Base-by-base conservation (phyloP, 2,329 filamentous ascomycete species). In the Coniochaeta pulveracea region DNA sequence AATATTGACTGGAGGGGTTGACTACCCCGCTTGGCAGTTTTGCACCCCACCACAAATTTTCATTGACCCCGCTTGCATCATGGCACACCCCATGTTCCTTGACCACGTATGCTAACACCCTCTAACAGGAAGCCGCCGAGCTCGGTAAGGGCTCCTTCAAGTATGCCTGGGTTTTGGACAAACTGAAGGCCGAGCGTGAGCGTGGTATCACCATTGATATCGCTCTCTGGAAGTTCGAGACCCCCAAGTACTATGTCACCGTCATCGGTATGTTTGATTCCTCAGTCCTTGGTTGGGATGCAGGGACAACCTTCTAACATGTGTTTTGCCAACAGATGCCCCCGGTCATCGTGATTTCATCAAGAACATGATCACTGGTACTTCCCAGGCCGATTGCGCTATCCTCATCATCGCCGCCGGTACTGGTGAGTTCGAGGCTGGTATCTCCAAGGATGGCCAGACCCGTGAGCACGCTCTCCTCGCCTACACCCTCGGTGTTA, bases 291-390 rank as follows among this genome's bases (percentile, higher is more conserved):
- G 11, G 29, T 3, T 25, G 6, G 11, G n/a, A n/a, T 12, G 8
- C 27, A 43, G 36, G 37, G 26, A 5, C 10, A 24, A 21, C 15
- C 23, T 32, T 39, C 43, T 49, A 51, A 40, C 48, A 38, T 8
- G 23, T 5, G 31, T 4, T 21, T 12, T 25, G 3, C 25, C 17
- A 11, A 8, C 50, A 82, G 85, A 98, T 61, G 91, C 91, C 66
- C 91, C 91, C 60, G 91, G 91, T 72, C 91, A 98, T 73, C 89
- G 91, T 91, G 91, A 98, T 64, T 98, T 96, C 80, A 96, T 98
- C 85, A 98, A 98, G 89, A 98, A 96, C 88, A 98, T 98, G 91
- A 98, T 98, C 69, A 96, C 91, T 82, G 91, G 91, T 88, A 96
- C 91, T 62, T 98, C 91, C 68, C 91, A 96, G 83, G 91, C 91